Evolutionary conservation across 306 rosid genomes (phyloP).

Genomic region (Vicia villosa): DNA sequence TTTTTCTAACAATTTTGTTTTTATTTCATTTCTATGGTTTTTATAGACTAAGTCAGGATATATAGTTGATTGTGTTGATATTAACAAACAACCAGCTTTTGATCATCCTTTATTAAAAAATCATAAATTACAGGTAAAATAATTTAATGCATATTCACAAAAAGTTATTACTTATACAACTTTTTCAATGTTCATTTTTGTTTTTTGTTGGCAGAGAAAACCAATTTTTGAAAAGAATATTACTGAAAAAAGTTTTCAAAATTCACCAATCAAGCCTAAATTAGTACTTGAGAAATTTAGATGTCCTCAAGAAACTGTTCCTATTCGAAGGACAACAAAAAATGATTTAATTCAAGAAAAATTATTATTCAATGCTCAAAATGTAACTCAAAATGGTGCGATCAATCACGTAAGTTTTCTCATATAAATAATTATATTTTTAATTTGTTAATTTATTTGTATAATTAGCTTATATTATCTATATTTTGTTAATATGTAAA

Average conservation of each 20-base stretch:
- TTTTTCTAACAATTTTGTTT: not conserved
- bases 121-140: conserved; percentile 16
- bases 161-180: not conserved
- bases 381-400: not conserved
- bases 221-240: not conserved
- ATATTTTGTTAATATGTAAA: not conserved
- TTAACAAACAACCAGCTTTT: conserved; percentile 25
- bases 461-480: not conserved
- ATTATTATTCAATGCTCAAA: not conserved
- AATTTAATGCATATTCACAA: no score
- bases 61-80: conserved; percentile 23
- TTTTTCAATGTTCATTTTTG: not conserved
- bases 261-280: not conserved
- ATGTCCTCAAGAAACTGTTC: not conserved
- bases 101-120: conserved; percentile 21
- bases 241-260: not conserved
- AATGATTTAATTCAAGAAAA: not conserved
- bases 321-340: conserved; percentile 15
- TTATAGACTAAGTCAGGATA: conserved; percentile 14
- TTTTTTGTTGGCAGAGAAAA: not conserved
- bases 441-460: not conserved
- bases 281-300: not conserved
- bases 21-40: not conserved
- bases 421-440: not conserved
- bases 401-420: not conserved